Conservation (phyloP, 352 stramenopile species). For the Pseudoperonospora humuli region DNA sequence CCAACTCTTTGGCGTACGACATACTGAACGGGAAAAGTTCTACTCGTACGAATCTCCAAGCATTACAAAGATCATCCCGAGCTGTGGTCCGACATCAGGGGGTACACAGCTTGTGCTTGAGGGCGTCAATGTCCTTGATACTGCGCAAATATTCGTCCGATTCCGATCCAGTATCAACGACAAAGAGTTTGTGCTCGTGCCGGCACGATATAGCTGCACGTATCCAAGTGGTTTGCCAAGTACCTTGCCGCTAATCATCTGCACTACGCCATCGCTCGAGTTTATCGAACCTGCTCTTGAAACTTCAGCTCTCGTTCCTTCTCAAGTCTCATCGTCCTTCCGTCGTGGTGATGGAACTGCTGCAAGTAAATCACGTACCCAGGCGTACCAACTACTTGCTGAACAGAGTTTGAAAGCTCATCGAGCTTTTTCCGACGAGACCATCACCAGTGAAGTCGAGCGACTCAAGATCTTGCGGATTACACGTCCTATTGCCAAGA, state of each 20-base stretch:
- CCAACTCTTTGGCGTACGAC: constrained; percentile 17
- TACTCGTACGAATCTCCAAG: constrained; percentile 64
- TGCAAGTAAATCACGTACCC: constrained; percentile 30
- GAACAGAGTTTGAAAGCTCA: constrained; percentile 40
- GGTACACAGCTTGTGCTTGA: constrained; percentile 56
- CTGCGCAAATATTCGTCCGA: constrained; percentile 68
- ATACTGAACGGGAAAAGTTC: constrained; percentile 50
- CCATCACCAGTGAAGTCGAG: constrained; percentile 1
- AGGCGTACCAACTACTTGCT: constrained; percentile 51
- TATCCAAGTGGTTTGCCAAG: constrained; percentile 54
- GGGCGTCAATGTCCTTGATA: constrained; percentile 53
- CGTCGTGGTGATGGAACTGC: constrained; percentile 23
- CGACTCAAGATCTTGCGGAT: constrained; percentile 8
- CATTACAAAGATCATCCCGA: constrained; percentile 49
- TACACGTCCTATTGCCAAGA: constrained; percentile 17
- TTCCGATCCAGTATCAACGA: constrained; percentile 57
- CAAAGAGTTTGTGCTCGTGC: constrained; percentile 52
- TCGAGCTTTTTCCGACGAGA: constrained; percentile 4
- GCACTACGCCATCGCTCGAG: constrained; percentile 43
- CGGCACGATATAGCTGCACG: constrained; percentile 39
- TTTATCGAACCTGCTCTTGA: constrained; percentile 25
- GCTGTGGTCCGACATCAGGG: constrained; percentile 47
- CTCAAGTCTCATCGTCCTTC: constrained; percentile 11
- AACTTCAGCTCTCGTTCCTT: constrained; percentile 1
- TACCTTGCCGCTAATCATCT: constrained; percentile 47